Base-by-base conservation (phyloP, 257 asterid genomes). In the Nicotiana noctiflora region DNA sequence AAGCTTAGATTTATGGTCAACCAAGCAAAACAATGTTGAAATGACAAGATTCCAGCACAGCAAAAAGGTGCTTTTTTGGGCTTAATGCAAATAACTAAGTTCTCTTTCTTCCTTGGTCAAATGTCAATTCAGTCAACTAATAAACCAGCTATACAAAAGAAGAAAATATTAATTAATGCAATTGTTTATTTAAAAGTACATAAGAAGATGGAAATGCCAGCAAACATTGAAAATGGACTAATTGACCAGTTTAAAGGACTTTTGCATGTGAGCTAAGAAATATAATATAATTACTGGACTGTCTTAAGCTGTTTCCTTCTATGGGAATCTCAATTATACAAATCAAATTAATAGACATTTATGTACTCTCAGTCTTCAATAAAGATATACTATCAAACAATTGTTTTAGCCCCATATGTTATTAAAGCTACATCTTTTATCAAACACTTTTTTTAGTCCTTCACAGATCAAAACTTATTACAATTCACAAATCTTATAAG, bases 251-350 rank as follows among this genome's bases (percentile, higher is more conserved):
- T 87, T 80, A 55, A 85, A 83, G 82, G 86, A 82, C 46, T 68
- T 44, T 62, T 86, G 90, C 98, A 95, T 95, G 98, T 93, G 98
- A 89, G 81, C 46, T 65, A 85, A 13, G 78, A 72, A 40, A 46
- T 72, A 77, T 83, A 90, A 87, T 91, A 85, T 81, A 89, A 88
- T 87, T 17, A 27, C 55, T 31, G 79, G 84, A 88, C 82, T 87
- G 90, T 84, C 93, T 87, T 82, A 80, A 87, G 86, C 83, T 84
- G 79, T 83, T 87, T 89, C 88, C 93, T 79, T 85, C 60, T 68
- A 88, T 11, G 85, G 91, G 92, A 88, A 90, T 89, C 92, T 89
- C 84, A 86, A 83, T 81, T 86, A 29, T 29, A 29, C 83, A 77
- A 91, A 85, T 81, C 61, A 76, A 63, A 84, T 83, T 77, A 77